Percentiles rank a stretch among this genome's conserved stretches.
phyloP scores from a whole-genome alignment of 139 green algal genomes.

The Coelastrella sp. region DNA sequence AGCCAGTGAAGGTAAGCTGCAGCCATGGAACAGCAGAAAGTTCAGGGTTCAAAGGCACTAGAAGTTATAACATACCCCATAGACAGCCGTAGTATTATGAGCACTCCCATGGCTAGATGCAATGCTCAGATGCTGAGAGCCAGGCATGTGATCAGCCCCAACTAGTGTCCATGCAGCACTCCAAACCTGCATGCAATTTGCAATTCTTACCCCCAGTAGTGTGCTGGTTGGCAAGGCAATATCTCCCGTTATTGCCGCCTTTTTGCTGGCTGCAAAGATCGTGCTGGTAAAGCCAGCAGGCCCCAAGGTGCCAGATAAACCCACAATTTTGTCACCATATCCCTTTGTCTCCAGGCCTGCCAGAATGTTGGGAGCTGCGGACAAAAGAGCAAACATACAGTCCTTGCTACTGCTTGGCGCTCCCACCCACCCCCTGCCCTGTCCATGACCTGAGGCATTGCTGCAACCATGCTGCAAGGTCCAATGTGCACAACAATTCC shows the following conservation, averaged over 20 bases:
- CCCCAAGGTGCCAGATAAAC: constrained; percentile 6
- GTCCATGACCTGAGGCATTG: too few relatives aligned
- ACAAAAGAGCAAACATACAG: not conserved
- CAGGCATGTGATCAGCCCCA: too few relatives aligned
- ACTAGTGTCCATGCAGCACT: too few relatives aligned
- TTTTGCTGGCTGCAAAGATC: constrained; percentile 35
- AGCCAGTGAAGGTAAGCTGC: constrained; percentile 43
- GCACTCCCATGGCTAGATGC: not conserved
- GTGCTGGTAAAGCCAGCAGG: constrained; percentile 31
- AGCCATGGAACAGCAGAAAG: not conserved
- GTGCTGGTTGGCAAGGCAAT: constrained; percentile 19
- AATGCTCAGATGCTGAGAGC: not conserved
- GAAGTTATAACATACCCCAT: not conserved
- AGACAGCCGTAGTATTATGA: not conserved
- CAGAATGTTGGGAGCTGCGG: constrained; percentile 42
- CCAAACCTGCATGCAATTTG: too few relatives aligned
- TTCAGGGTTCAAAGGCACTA: too few relatives aligned
- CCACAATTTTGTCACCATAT: not conserved
- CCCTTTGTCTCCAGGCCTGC: constrained; percentile 36
- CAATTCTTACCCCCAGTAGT: constrained; percentile 29
- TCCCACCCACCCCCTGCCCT: too few relatives aligned
- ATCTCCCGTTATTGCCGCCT: not conserved
- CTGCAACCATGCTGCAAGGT: too few relatives aligned
- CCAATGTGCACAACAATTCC: too few relatives aligned
- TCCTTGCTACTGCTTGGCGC: too few relatives aligned